Evolutionary conservation across 441 rosid genomes (phyloP).

Genomic region (Lepidium campestre): DNA sequence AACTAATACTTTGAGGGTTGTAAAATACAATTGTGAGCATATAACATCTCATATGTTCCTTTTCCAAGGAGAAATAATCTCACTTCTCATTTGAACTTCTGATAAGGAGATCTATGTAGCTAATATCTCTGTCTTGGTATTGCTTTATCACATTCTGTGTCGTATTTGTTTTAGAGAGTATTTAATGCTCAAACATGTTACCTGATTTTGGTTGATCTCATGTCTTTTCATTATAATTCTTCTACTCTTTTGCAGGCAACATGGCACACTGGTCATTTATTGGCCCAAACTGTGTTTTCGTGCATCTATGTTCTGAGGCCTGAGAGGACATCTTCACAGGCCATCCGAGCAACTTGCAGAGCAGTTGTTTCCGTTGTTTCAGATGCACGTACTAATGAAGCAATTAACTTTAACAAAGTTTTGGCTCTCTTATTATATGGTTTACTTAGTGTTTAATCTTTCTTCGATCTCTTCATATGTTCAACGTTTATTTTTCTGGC

Average conservation of each 20-base stretch:
- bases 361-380: conserved; percentile 90
- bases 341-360: conserved; percentile 86
- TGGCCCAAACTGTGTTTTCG: conserved; percentile 98
- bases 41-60: background rate
- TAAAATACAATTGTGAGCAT: background rate
- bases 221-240: conserved; percentile 3
- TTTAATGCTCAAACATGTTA: background rate
- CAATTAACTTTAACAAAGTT: too few species aligned
- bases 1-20: background rate
- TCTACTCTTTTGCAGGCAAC: conserved; percentile 71
- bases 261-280: conserved; percentile 97
- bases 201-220: background rate
- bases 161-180: background rate
- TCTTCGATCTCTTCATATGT: background rate
- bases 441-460: background rate
- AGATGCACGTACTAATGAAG: conserved; percentile 99
- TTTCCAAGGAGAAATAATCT: background rate
- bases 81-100: background rate
- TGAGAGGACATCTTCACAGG: conserved; percentile 83
- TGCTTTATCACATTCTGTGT: background rate
- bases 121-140: background rate
- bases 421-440: too few species aligned
- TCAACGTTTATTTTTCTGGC: background rate
- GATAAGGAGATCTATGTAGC: background rate
- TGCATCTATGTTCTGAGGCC: conserved; percentile 91